phyloP scores from a whole-genome alignment of 192 early-diverging fungal species.

The Dissophora ornata region DNA sequence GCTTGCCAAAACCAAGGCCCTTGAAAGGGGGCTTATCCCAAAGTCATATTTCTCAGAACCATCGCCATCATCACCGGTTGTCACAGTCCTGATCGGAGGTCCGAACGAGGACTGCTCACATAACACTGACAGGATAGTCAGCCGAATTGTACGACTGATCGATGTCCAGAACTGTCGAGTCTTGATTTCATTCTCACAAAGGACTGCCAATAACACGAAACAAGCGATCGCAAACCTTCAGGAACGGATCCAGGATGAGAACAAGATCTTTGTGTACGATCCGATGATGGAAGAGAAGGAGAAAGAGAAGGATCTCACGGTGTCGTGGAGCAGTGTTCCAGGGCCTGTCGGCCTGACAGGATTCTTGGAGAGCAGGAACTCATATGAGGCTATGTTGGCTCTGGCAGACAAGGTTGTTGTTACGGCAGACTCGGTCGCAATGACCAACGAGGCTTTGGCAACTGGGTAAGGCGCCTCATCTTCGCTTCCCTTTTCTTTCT shows the following conservation, averaged over 20 bases:
- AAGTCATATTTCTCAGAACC: conserved; percentile 11
- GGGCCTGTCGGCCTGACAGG: conserved; percentile 12
- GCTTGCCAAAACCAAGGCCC: conserved; percentile 1
- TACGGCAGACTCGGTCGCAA: conserved; percentile 44
- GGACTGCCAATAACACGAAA: conserved; percentile 36
- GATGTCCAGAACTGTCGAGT: conserved; percentile 33
- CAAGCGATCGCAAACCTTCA: conserved; percentile 4
- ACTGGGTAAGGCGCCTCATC: conserved; percentile 35
- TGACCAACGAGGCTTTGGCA: conserved; percentile 52
- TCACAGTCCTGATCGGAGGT: conserved; percentile 36
- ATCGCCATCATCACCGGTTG: not conserved
- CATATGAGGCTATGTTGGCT: conserved; percentile 45
- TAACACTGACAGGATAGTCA: conserved; percentile 43
- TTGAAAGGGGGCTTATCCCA: conserved; percentile 18
- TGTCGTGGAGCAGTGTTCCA: conserved; percentile 4
- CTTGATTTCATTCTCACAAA: conserved; percentile 32
- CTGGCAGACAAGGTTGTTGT: conserved; percentile 51
- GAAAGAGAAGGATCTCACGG: not conserved
- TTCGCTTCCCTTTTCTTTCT: not conserved
- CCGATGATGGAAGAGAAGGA: conserved; percentile 1
- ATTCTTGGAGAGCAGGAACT: conserved; percentile 8
- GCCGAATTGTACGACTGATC: conserved; percentile 23
- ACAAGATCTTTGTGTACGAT: conserved; percentile 40
- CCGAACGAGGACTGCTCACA: conserved; percentile 49
- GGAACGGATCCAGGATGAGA: conserved; percentile 7